Evolutionary conservation across 768 basidiomycete species (phyloP).

Genomic region (Chlorophyllum brunneum): DNA sequence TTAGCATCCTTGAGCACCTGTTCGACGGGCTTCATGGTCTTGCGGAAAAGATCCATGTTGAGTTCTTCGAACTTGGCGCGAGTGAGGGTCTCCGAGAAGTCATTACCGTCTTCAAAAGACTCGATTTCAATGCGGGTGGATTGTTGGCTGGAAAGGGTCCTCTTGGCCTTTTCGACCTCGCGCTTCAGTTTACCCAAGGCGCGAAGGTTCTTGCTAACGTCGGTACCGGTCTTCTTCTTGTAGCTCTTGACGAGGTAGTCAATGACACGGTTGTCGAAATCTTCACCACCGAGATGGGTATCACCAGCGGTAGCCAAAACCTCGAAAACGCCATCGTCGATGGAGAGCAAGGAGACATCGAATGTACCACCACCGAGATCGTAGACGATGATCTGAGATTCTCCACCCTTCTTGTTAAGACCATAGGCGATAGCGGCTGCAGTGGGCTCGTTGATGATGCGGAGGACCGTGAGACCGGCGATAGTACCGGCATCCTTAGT

Average conservation of each 20-base stretch:
- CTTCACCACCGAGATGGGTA: slow-evolving; percentile 93
- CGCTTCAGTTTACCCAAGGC: slow-evolving; percentile 91
- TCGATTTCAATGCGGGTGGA: slow-evolving; percentile 92
- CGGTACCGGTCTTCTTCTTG: slow-evolving; percentile 90
- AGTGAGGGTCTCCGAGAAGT: slow-evolving; percentile 95
- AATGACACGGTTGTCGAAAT: slow-evolving; percentile 92
- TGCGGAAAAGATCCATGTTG: slow-evolving; percentile 98
- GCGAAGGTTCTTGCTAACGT: slow-evolving; percentile 73
- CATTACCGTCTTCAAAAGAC: slow-evolving; percentile 92
- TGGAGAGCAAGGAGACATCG: slow-evolving; percentile 94
- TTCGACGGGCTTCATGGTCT: slow-evolving; percentile 99
- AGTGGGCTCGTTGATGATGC: slow-evolving; percentile 97
- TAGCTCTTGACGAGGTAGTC: slow-evolving; percentile 86
- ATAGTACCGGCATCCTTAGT: slow-evolving; percentile 98
- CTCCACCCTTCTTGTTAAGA: slow-evolving; percentile 92
- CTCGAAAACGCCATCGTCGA: slow-evolving; percentile 91
- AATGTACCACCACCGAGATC: slow-evolving; percentile 99
- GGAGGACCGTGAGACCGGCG: slow-evolving; percentile 90
- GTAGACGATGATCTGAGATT: slow-evolving; percentile 96
- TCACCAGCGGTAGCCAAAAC: slow-evolving; percentile 91
- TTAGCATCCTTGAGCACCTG: slow-evolving; percentile 98
- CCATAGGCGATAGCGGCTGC: slow-evolving; percentile 98
- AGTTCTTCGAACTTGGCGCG: slow-evolving; percentile 99
- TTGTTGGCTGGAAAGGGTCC: slow-evolving; percentile 90
- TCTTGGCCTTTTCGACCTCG: slow-evolving; percentile 92